These are phyloP conservation scores for Microcos paniculata DNA, from an alignment of 345 rosid genomes.

Conservation along the genomic window DNA sequence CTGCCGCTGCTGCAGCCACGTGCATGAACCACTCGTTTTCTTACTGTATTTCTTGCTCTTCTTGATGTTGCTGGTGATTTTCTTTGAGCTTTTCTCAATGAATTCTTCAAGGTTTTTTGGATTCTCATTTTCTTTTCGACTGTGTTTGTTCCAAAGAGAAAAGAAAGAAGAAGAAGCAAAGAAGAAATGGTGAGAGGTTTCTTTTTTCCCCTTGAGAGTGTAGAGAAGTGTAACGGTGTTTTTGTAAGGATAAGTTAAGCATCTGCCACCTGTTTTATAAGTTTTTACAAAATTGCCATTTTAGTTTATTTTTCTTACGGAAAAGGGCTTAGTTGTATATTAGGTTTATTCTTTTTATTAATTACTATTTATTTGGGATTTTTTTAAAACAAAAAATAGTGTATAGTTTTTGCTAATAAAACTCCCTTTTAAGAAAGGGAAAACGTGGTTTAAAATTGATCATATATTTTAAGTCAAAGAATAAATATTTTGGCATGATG, in stretches of 20 bases:
- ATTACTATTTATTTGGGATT: not conserved
- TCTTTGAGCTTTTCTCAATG: conserved; percentile 20
- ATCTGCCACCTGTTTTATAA: conserved; percentile 23
- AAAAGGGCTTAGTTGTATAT: not conserved
- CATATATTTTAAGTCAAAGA: not conserved
- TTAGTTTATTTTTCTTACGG: not conserved
- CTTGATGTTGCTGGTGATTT: conserved; percentile 14
- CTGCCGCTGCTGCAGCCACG: conserved; percentile 2
- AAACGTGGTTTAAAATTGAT: not conserved
- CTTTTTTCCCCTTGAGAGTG: not conserved
- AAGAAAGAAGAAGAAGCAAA: not conserved
- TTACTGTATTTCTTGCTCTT: conserved; percentile 20
- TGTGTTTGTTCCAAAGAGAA: not conserved
- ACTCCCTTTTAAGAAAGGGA: not conserved
- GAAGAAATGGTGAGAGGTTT: not conserved
- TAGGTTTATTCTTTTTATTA: not conserved
- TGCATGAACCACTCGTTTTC: conserved; percentile 14
- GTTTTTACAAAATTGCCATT: conserved; percentile 44
- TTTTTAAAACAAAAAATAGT: not conserved
- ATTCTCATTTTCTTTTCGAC: conserved; percentile 27
- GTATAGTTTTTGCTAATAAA: not conserved
- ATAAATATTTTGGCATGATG: not conserved
- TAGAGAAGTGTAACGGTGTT: conserved; percentile 14
- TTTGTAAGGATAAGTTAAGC: conserved; percentile 40
- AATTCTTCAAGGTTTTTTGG: conserved; percentile 31